Percentiles rank a stretch among this genome's conserved stretches.
phyloP scores from a whole-genome alignment of 768 basidiomycete genomes.

The Nevesoporus exiguus region DNA sequence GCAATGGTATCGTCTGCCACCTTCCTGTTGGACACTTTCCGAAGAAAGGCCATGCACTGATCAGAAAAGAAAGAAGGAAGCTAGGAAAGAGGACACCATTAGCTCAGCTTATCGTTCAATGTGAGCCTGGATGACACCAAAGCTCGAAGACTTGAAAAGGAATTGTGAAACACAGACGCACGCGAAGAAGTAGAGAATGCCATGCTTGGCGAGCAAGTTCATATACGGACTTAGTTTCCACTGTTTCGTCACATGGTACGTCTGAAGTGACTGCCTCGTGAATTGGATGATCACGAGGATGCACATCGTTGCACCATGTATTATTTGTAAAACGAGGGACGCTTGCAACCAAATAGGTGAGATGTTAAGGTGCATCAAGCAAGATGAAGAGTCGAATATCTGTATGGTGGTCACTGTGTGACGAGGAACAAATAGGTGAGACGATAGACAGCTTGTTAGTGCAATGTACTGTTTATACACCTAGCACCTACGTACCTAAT shows the following conservation, averaged over 20 bases:
- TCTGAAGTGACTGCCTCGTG: background rate
- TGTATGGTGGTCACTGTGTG: background rate
- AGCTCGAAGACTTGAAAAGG: background rate
- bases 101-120: background rate
- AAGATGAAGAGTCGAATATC: background rate
- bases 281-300: background rate
- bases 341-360: background rate
- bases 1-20: background rate
- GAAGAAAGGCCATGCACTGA: background rate
- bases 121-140: background rate
- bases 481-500: background rate
- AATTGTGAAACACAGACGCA: background rate
- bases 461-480: background rate
- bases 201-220: background rate
- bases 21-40: background rate
- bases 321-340: background rate
- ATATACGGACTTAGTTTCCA: background rate
- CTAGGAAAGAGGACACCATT: background rate
- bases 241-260: background rate
- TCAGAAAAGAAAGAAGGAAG: background rate
- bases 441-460: background rate
- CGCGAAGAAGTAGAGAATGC: background rate
- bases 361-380: background rate
- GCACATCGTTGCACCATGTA: background rate
- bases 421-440: background rate